Evolutionary conservation across 805 yeast genomes (phyloP), one percentile per base, ranked within the genome.

Genomic region (Ogataea henricii): DNA sequence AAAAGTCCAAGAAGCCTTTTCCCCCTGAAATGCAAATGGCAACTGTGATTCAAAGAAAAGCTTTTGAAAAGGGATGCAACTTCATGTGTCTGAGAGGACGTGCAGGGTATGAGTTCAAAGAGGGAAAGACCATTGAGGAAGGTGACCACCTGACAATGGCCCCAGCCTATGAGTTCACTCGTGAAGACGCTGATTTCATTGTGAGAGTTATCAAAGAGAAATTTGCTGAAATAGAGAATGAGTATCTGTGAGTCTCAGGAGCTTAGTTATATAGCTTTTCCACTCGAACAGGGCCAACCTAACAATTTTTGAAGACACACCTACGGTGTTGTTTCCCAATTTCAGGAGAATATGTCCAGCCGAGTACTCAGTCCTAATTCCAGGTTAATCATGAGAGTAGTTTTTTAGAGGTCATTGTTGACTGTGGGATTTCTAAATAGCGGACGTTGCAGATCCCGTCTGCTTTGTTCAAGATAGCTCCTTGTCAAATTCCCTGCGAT

Each of bases 101-200:
- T 41, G 46, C 41, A 46, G 64, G 61, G 39, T 52, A 58, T 45
- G 51, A 57, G 37, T 49, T 54, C 36, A 45, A 49, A 21, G 61
- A 68, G 35, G 71, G 69, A 30, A 45, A 53, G 38, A 57, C 57
- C 27, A 43, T 52, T 12, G 54, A 56, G 29, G 52, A 46, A 21
- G 78, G 78, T 42, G 78, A 74, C 49, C 75, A 74, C 52, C 62
- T 72, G 21, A 57, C 73, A 18, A 59, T 74, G 44, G 79, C 79
- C 1, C 82, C 81, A 9, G 64, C 77, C 5, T 77, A 69, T 56
- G 65, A 66, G 29, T 63, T 71, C 43, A 65, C 73, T 17, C 70
- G 66, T 47, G 69, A 66, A 12, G 76, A 73, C 34, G 74, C 71
- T 20, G 70, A 72, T 29, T 63, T 66, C 26, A 68, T 77, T 38